Percentiles rank a stretch among this genome's conserved stretches.
These are phyloP conservation scores for Rhodotorula sp. DNA, from an alignment of 1,284 basidiomycete species.

Conservation along the genomic window DNA sequence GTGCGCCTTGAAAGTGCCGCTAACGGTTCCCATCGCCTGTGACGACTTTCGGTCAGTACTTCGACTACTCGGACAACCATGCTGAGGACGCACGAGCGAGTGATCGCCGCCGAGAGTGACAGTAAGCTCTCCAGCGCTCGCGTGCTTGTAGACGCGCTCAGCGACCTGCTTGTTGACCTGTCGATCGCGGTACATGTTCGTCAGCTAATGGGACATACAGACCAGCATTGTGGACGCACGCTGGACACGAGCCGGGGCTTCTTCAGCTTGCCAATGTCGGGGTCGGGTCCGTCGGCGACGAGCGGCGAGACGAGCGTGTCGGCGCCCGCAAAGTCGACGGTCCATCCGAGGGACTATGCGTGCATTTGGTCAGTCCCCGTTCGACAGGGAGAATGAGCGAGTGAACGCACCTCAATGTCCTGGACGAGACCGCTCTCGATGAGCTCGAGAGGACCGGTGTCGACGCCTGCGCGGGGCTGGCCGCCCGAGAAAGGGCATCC, in stretches of 20 bases:
- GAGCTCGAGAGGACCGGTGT: conserved; percentile 78
- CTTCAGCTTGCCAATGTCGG: conserved; percentile 82
- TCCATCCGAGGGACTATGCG: conserved; percentile 69
- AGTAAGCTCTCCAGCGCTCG: conserved; percentile 73
- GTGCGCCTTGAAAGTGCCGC: conserved; percentile 62
- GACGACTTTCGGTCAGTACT: background rate
- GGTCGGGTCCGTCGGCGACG: conserved; percentile 56
- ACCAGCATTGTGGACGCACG: conserved; percentile 15
- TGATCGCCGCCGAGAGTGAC: conserved; percentile 97
- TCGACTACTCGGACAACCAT: background rate
- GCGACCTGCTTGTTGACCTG: conserved; percentile 79
- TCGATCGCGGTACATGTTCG: background rate
- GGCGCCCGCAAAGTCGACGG: conserved; percentile 81
- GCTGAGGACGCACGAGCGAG: conserved; percentile 64
- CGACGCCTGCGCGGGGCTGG: conserved; percentile 79
- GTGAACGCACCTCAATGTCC: conserved; percentile 60
- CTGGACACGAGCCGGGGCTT: conserved; percentile 75
- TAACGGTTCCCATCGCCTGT: conserved; percentile 88
- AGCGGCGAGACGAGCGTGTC: conserved; percentile 80
- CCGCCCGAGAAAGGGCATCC: conserved; percentile 47
- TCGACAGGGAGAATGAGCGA: background rate
- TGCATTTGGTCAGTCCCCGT: background rate
- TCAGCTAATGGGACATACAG: background rate
- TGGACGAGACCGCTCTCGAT: conserved; percentile 77
- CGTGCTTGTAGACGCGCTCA: conserved; percentile 70